phyloP scores from a whole-genome alignment of 2,329 filamentous ascomycete species.

The Alternaria brassicicola region DNA sequence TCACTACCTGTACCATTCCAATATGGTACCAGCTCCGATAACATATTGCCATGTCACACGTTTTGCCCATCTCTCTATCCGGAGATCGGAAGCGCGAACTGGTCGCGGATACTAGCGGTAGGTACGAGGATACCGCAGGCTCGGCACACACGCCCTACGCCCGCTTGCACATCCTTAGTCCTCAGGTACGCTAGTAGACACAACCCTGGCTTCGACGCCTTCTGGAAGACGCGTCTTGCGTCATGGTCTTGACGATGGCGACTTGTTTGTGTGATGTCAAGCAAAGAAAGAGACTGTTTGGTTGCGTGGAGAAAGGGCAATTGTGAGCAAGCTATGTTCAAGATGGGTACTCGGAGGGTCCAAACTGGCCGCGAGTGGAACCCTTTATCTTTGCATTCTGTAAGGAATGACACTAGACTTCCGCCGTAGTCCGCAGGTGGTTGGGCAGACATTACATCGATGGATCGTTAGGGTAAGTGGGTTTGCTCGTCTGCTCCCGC shows the following conservation, averaged over 20 bases:
- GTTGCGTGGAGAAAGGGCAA: background rate
- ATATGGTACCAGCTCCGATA: slow-evolving; percentile 4
- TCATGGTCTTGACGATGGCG: slow-evolving; percentile 1
- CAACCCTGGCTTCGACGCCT: slow-evolving; percentile 13
- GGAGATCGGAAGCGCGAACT: slow-evolving; percentile 4
- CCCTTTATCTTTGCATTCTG: slow-evolving; percentile 22
- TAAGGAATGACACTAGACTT: slow-evolving; percentile 14
- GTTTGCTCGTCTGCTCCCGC: slow-evolving; percentile 14
- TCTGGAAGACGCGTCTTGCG: slow-evolving; percentile 11
- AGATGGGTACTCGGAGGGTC: slow-evolving; percentile 2
- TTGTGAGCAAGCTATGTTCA: background rate
- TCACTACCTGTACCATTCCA: background rate
- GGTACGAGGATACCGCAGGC: slow-evolving; percentile 26
- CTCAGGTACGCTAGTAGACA: slow-evolving; percentile 16
- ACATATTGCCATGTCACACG: background rate
- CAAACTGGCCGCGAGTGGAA: slow-evolving; percentile 10
- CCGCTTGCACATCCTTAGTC: slow-evolving; percentile 1
- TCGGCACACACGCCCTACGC: slow-evolving; percentile 29
- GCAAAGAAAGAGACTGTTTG: background rate
- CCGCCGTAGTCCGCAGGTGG: slow-evolving; percentile 16
- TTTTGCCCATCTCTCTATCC: background rate
- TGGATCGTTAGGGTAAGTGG: slow-evolving; percentile 13
- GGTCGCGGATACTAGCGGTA: slow-evolving; percentile 33
- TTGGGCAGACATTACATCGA: slow-evolving; percentile 18
- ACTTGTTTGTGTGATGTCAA: background rate